Conservation (phyloP, 371 early-diverging fungal species). For the Entomophthora muscae region DNA sequence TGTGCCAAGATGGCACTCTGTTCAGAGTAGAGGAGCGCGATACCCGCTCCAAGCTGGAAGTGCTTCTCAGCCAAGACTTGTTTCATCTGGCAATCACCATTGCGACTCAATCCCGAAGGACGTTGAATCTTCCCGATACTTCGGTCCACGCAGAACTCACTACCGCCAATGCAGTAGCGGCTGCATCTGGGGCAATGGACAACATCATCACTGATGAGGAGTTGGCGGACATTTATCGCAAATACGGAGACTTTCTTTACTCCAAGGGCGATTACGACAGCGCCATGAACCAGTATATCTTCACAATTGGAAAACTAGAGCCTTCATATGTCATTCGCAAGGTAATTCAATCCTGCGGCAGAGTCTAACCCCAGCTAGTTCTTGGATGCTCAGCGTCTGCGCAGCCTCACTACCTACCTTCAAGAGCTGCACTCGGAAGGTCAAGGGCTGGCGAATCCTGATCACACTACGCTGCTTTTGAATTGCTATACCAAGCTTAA, state of each 20-base stretch:
- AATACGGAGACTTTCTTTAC: slow-evolving; percentile 85
- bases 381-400: slow-evolving; percentile 81
- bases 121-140: slow-evolving; percentile 17
- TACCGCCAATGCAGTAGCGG: slow-evolving; percentile 60
- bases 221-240: slow-evolving; percentile 75
- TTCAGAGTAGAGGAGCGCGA: slow-evolving; percentile 75
- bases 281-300: slow-evolving; percentile 79
- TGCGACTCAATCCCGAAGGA: slow-evolving; percentile 42
- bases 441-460: slow-evolving; percentile 56
- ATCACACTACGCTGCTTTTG: slow-evolving; percentile 86
- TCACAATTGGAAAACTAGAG: slow-evolving; percentile 85
- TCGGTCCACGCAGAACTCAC: slow-evolving; percentile 53
- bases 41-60: slow-evolving; percentile 65
- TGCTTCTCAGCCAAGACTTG: slow-evolving; percentile 69
- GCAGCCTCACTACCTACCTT: slow-evolving; percentile 70
- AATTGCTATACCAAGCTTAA: slow-evolving; percentile 93
- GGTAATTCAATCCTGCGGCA: slow-evolving; percentile 15
- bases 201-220: slow-evolving; percentile 28
- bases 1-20: slow-evolving; percentile 62
- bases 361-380: slow-evolving; percentile 23
- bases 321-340: slow-evolving; percentile 89
- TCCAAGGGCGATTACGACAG: slow-evolving; percentile 71
- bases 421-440: slow-evolving; percentile 66
- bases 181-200: slow-evolving; percentile 18
- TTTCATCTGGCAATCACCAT: slow-evolving; percentile 72